phyloP scores from a whole-genome alignment of 1,139 yeast species.

The Blastobotrys niveus region DNA sequence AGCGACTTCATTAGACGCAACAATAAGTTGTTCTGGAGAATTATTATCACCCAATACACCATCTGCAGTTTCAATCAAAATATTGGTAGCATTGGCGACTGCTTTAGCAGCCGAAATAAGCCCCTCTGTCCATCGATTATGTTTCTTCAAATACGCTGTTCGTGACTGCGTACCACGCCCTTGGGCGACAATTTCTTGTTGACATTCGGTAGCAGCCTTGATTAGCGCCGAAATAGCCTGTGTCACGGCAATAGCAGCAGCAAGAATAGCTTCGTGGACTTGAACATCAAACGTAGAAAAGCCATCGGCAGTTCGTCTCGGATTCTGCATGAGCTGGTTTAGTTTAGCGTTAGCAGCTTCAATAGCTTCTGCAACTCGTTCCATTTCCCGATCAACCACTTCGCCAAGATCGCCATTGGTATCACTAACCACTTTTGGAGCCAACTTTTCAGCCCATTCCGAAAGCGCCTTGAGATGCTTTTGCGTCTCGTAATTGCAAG shows the following conservation, averaged over 20 bases:
- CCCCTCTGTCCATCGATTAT: conserved; percentile 93
- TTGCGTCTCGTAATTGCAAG: conserved; percentile 70
- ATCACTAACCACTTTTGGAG: conserved; percentile 39
- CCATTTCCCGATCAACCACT: conserved; percentile 67
- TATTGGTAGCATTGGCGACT: conserved; percentile 78
- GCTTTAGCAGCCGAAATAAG: conserved; percentile 86
- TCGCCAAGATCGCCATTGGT: conserved; percentile 57
- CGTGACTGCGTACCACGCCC: conserved; percentile 63
- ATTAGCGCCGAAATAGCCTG: conserved; percentile 71
- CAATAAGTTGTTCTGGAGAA: conserved; percentile 78
- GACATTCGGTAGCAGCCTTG: conserved; percentile 74
- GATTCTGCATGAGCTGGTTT: conserved; percentile 44
- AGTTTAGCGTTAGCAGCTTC: conserved; percentile 60
- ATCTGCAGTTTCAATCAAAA: conserved; percentile 78
- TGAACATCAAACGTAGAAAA: conserved; percentile 58
- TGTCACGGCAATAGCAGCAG: conserved; percentile 78
- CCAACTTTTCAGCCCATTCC: conserved; percentile 51
- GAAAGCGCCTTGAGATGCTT: conserved; percentile 58
- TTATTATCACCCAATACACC: conserved; percentile 58
- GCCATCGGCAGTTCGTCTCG: conserved; percentile 49
- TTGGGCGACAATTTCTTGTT: conserved; percentile 70
- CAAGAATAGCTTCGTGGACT: conserved; percentile 69
- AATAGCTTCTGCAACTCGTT: conserved; percentile 64
- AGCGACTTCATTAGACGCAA: conserved; percentile 87
- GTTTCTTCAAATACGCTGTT: conserved; percentile 78